Conservation (phyloP, 2,329 filamentous ascomycete genomes). For the Ramularia endophylla region DNA sequence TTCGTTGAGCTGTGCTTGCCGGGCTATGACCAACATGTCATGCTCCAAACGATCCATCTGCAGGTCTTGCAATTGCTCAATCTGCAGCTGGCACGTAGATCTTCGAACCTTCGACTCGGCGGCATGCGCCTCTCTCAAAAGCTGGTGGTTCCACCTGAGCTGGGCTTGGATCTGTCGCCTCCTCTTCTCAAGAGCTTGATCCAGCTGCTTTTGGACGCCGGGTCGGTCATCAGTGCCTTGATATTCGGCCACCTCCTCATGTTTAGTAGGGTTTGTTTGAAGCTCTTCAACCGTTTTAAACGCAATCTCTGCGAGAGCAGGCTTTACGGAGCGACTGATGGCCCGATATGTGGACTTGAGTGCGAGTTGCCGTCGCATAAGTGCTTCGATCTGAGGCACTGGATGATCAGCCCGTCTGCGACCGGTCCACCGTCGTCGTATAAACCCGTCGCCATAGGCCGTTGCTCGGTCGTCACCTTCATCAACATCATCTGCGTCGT, state of each 20-base stretch:
- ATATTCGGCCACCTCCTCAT: conserved; percentile 52
- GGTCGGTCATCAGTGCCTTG: conserved; percentile 38
- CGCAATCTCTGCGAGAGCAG: conserved; percentile 59
- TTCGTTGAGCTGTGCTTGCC: conserved; percentile 16
- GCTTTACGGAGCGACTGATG: conserved; percentile 58
- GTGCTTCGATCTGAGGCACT: conserved; percentile 40
- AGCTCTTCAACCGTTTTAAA: conserved; percentile 54
- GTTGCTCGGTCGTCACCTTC: conserved; percentile 8
- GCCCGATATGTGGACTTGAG: conserved; percentile 60
- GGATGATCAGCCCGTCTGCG: conserved; percentile 44
- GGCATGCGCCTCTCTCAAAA: conserved; percentile 31
- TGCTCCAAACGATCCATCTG: conserved; percentile 26
- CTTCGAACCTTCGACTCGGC: conserved; percentile 35
- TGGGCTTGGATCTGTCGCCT: conserved; percentile 35
- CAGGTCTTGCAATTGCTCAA: conserved; percentile 24
- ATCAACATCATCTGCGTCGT: conserved; percentile 22
- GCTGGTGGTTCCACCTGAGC: conserved; percentile 32
- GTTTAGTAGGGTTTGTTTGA: conserved; percentile 47
- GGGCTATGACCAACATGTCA: conserved; percentile 24
- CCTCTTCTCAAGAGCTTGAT: conserved; percentile 39
- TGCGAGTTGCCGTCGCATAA: conserved; percentile 55
- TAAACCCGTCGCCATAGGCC: conserved; percentile 12
- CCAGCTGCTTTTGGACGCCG: conserved; percentile 38
- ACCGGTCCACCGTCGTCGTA: conserved; percentile 26
- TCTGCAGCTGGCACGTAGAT: conserved; percentile 29